Evolutionary conservation across 2,329 filamentous ascomycete species (phyloP).

Genomic region (Trichoderma hamatum): DNA sequence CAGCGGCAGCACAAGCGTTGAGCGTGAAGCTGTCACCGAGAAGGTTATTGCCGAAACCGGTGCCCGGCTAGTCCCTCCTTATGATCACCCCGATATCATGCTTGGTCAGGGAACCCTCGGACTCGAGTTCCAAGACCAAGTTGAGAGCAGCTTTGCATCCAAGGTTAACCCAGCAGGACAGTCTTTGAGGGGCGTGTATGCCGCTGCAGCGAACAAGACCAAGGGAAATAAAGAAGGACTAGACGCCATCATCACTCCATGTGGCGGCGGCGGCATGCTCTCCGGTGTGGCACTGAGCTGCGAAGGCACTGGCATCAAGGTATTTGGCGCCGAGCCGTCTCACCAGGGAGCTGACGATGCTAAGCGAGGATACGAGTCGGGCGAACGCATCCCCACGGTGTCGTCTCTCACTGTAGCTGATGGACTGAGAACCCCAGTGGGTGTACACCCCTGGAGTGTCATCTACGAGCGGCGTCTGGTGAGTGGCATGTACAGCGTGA

Average conservation of each 20-base stretch:
- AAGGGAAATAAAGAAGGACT: constrained; percentile 41
- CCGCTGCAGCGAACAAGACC: constrained; percentile 26
- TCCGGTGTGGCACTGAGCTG: constrained; percentile 79
- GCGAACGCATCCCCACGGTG: constrained; percentile 67
- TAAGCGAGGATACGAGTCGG: constrained; percentile 67
- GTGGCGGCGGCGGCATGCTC: constrained; percentile 87
- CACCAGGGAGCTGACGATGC: constrained; percentile 86
- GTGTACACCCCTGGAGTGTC: constrained; percentile 73
- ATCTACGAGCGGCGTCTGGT: constrained; percentile 75
- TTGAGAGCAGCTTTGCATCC: constrained; percentile 53
- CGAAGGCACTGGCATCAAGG: constrained; percentile 68
- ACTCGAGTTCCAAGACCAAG: constrained; percentile 79
- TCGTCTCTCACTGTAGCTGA: constrained; percentile 83
- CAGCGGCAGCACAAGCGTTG: constrained; percentile 75
- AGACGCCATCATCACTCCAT: constrained; percentile 77
- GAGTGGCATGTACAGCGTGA: constrained; percentile 69
- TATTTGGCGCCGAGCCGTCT: constrained; percentile 86
- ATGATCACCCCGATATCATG: constrained; percentile 90
- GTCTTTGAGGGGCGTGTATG: constrained; percentile 6
- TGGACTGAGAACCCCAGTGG: constrained; percentile 82
- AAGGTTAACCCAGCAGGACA: constrained; percentile 25
- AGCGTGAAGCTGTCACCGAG: constrained; percentile 78
- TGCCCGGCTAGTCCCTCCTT: constrained; percentile 82
- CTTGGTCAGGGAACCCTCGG: constrained; percentile 91
- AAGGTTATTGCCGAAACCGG: constrained; percentile 71